Percentiles rank a stretch among this genome's conserved stretches.
Conservation (phyloP, 441 rosid genomes). For the Croton laevigatus region DNA sequence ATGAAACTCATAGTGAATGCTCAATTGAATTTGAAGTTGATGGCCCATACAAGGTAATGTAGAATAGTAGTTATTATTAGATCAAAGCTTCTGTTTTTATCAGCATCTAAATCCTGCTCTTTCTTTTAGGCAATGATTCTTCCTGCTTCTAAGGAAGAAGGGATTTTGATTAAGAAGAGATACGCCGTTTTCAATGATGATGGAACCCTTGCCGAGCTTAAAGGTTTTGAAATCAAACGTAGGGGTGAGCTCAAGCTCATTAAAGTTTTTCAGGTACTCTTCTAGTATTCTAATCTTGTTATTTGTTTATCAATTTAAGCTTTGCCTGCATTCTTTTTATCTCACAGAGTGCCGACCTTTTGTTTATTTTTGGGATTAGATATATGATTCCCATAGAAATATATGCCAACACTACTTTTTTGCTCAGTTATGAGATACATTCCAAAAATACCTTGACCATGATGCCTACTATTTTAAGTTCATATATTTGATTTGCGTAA, state of each 20-base stretch:
- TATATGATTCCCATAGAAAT: neutral
- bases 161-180: conserved; percentile 91
- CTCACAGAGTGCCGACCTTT: neutral
- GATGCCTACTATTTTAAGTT: neutral
- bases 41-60: conserved; percentile 96
- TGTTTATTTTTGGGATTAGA: neutral
- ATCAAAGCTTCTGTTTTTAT: conserved; percentile 18
- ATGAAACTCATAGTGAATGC: conserved; percentile 88
- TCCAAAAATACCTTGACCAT: conserved; percentile 4
- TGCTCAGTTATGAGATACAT: neutral
- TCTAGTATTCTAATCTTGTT: neutral
- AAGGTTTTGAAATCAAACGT: conserved; percentile 99
- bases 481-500: neutral
- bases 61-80: conserved; percentile 10
- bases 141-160: conserved; percentile 99
- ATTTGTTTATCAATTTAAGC: neutral
- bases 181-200: conserved; percentile 99
- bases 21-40: conserved; percentile 99
- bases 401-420: neutral
- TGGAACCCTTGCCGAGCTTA: conserved; percentile 97
- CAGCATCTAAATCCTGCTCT: conserved; percentile 11
- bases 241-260: conserved; percentile 99
- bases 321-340: neutral
- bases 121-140: conserved; percentile 87
- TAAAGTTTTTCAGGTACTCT: conserved; percentile 89